Base-by-base conservation (phyloP, 352 stramenopile species). In the Phytophthora hibernalis region DNA sequence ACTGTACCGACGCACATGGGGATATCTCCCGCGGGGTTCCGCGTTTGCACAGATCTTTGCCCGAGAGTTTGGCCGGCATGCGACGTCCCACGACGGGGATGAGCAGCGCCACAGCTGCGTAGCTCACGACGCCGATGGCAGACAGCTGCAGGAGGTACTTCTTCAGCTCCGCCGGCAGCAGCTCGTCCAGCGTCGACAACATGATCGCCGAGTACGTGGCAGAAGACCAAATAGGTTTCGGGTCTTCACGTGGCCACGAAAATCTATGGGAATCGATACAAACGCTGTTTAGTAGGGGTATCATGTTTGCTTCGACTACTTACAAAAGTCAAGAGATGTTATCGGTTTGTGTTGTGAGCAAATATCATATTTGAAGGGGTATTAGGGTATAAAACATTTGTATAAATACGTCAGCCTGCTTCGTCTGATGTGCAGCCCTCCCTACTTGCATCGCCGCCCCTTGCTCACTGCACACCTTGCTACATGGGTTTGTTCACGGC, bases 1-100 rank as follows among this genome's bases (percentile, higher is more conserved):
- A 48, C 42, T 28, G 42, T 28, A 48, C 18, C 10, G n/a, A 48
- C 79, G 60, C 60, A 96, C 87, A 97, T 97, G 42, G 87, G 81
- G 69, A 95, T 93, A 61, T 97, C 90, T 52, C 88, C 89, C 1
- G 80, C 83, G 6, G 84, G 2, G 88, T 97, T 44, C 92, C 92
- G 56, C 92, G 91, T 68, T 98, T 98, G 78, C 93, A 97, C 30
- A 98, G 81, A 80, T 98, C 92, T 71, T 97, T 97, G 54, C 93
- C 93, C 50, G 85, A 91, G 22, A 98, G 80, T 56, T 95, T 96
- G 22, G 79, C 77, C 0, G 92, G 84, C 70, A 97, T 87, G 26
- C 71, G 73, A 10, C 72, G 82, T 11, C 77, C 75, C 18, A 90
- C 58, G 6, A 82, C 21, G 15, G 83, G 84, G 54, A 96, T 93